phyloP scores from a whole-genome alignment of 768 basidiomycete genomes.

The Pisolithus tinctorius region DNA sequence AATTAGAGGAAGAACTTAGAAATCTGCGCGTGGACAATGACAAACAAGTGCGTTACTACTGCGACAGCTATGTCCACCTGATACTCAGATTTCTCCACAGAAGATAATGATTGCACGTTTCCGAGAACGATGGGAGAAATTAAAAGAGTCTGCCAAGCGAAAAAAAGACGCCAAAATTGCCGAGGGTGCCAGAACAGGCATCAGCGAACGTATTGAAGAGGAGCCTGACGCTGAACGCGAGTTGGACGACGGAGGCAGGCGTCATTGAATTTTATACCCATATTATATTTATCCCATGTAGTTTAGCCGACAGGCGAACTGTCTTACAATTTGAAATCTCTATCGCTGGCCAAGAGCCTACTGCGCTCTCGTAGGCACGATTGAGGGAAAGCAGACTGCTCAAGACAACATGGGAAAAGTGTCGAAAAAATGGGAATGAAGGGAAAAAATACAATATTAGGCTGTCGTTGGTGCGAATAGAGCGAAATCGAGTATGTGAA shows the following conservation, averaged over 20 bases:
- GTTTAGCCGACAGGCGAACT: too few species aligned
- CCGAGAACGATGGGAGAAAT: slow-evolving; percentile 82
- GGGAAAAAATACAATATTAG: too few species aligned
- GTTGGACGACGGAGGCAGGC: slow-evolving; percentile 24
- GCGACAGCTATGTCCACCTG: slow-evolving; percentile 4
- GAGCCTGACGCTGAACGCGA: slow-evolving; percentile 63
- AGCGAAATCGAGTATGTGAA: slow-evolving; percentile 60
- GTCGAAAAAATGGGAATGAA: too few species aligned
- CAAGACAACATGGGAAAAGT: too few species aligned
- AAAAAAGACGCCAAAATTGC: slow-evolving; percentile 71
- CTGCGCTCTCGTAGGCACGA: too few species aligned
- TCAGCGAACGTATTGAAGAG: slow-evolving; percentile 65
- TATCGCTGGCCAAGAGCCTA: too few species aligned
- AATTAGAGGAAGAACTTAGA: slow-evolving; percentile 76
- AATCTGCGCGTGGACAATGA: slow-evolving; percentile 64
- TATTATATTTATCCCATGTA: too few species aligned
- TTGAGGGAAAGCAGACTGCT: too few species aligned
- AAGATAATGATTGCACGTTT: slow-evolving; percentile 79
- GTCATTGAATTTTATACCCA: not conserved
- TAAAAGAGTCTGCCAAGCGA: slow-evolving; percentile 82
- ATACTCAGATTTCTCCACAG: slow-evolving; percentile 33
- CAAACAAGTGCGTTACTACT: slow-evolving; percentile 54
- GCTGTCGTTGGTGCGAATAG: slow-evolving; percentile 2
- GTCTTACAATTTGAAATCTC: too few species aligned
- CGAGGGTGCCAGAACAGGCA: slow-evolving; percentile 35